phyloP scores from a whole-genome alignment of 768 basidiomycete genomes.

The Podaxis rugospora region DNA sequence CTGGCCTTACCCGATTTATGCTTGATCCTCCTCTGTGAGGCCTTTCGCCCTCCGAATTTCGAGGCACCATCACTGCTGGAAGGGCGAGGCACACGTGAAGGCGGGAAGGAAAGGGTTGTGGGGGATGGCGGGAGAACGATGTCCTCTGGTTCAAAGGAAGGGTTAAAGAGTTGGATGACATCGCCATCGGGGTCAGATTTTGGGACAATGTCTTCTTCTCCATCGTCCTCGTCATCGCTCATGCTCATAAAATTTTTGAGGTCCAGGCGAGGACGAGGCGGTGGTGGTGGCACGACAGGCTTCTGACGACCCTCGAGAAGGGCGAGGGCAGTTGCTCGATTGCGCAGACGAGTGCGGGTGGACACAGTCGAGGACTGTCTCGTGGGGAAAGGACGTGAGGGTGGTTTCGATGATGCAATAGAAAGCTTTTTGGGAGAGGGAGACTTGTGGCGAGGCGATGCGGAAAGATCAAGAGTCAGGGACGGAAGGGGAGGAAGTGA shows the following conservation, averaged over 20 bases:
- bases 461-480: conserved; percentile 20
- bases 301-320: conserved; percentile 53
- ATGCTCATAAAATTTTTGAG: conserved; percentile 61
- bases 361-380: conserved; percentile 34
- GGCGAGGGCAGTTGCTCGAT: conserved; percentile 59
- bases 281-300: conserved; percentile 8
- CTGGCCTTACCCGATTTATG: conserved; percentile 18
- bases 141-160: conserved; percentile 32
- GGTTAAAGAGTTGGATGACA: conserved; percentile 16
- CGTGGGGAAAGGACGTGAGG: conserved; percentile 7
- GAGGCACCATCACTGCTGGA: conserved; percentile 6
- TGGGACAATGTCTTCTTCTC: conserved; percentile 26
- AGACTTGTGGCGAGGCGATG: conserved; percentile 13
- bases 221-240: conserved; percentile 59
- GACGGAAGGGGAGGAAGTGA: conserved; percentile 24
- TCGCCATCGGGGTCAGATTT: conserved; percentile 20
- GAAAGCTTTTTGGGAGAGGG: conserved; percentile 20
- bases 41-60: neutral
- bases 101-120: conserved; percentile 13
- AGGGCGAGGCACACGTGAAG: conserved; percentile 12
- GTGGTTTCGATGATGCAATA: conserved; percentile 9
- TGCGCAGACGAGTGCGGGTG: conserved; percentile 39
- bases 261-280: conserved; percentile 13
- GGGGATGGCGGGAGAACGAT: conserved; percentile 26
- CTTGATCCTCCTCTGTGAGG: conserved; percentile 12